Evolutionary conservation across 306 rosid species (phyloP), one percentile per base, ranked within the genome.

Genomic region (Cucurbita ficifolia): DNA sequence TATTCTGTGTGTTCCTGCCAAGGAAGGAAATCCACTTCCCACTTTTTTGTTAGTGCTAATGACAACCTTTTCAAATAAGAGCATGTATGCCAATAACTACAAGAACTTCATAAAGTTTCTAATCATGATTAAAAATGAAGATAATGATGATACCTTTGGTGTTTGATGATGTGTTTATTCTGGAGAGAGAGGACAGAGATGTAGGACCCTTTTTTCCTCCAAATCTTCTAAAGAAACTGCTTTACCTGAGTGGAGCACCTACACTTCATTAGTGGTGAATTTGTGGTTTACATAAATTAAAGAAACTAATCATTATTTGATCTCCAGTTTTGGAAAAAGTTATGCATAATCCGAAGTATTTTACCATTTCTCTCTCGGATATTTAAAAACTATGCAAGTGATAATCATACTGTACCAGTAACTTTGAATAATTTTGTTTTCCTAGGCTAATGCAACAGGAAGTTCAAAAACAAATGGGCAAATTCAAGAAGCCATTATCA

Each of bases 201-300:
- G 13, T 22, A 22, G 73, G 42, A 9, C 56, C 46, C 10, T 69
- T 22, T 69, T 70, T 17, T 17, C 46, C 59, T 48, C 59, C 43
- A 70, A 70, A 70, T 70, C 59, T 70, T 50, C 45, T 29, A 50
- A 70, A 70, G 55, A 70, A 48, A 51, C 74, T 70, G 50, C 74
- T 70, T 70, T 49, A 8, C 17, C 74, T 70, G 14, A 70, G 74
- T 70, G 74, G 74, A 70, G 74, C 74, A 70, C 74, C 74, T 70
- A 59, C 74, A 70, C 36, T 50, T 70, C 57, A 70, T 70, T 70
- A 70, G 74, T 70, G 74, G 74, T 50, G 45, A 29, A 33, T 50
- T 49, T 70, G 74, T 70, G 74, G 74, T 49, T 50, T 49, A 49
- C 33, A 70, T 9, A 40, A 49, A 70, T 70, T 70, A 70, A 70